These are phyloP conservation scores for Claviceps sp. DNA, from an alignment of 2,329 filamentous ascomycete species.

Conservation along the genomic window DNA sequence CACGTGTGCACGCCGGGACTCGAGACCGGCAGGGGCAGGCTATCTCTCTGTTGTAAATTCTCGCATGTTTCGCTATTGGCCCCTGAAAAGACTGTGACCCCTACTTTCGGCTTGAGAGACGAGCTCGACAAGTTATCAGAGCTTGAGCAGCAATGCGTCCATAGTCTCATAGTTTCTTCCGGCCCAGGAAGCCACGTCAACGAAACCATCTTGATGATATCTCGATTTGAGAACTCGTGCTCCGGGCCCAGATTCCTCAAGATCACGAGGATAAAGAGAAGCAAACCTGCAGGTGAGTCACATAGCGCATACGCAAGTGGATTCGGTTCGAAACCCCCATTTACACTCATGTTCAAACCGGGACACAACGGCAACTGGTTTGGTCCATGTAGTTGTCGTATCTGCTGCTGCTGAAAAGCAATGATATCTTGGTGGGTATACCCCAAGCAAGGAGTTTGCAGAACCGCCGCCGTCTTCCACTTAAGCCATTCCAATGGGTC, in stretches of 20 bases:
- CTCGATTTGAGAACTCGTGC: constrained; percentile 30
- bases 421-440: constrained; percentile 40
- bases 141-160: constrained; percentile 29
- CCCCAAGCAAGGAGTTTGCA: constrained; percentile 38
- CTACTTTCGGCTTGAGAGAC: constrained; percentile 24
- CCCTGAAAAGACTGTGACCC: constrained; percentile 33
- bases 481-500: constrained; percentile 38
- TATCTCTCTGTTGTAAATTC: background rate
- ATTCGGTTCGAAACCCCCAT: constrained; percentile 32
- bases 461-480: constrained; percentile 38
- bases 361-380: constrained; percentile 9
- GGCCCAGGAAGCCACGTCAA: constrained; percentile 55
- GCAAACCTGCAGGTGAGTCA: constrained; percentile 45
- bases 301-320: constrained; percentile 47
- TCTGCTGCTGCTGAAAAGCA: constrained; percentile 17
- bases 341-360: constrained; percentile 16
- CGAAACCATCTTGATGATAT: constrained; percentile 47
- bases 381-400: constrained; percentile 3
- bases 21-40: constrained; percentile 11
- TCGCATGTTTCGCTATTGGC: constrained; percentile 13
- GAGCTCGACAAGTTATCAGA: constrained; percentile 15
- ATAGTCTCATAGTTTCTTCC: constrained; percentile 45
- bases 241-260: constrained; percentile 28
- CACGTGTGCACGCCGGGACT: constrained; percentile 25
- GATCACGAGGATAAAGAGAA: constrained; percentile 39